A percentile compares a stretch with the other conserved stretches of the same genome.
These are phyloP conservation scores for Coemansia sp. DNA, from an alignment of 192 early-diverging fungal species.

Conservation along the genomic window DNA sequence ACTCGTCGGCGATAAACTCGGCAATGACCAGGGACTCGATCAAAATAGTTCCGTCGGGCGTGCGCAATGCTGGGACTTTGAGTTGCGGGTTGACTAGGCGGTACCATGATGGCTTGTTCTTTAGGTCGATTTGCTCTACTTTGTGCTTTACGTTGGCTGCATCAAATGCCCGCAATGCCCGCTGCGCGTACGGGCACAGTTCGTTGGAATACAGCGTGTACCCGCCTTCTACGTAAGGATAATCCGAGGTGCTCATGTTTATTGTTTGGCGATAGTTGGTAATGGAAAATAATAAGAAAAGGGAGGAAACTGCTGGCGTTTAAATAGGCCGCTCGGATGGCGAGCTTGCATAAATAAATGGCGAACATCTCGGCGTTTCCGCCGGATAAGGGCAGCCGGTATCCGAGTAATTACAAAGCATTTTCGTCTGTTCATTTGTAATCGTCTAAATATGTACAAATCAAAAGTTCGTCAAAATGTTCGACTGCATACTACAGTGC, in stretches of 20 bases:
- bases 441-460: background rate
- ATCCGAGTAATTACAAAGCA: background rate
- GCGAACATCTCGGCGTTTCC: background rate
- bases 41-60: slow-evolving; percentile 57
- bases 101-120: slow-evolving; percentile 65
- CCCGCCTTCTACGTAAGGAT: slow-evolving; percentile 31
- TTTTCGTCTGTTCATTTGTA: background rate
- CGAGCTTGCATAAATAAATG: background rate
- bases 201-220: slow-evolving; percentile 59
- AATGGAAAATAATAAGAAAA: background rate
- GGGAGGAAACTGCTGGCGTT: background rate
- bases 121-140: slow-evolving; percentile 63
- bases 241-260: slow-evolving; percentile 15
- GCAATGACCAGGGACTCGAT: slow-evolving; percentile 68
- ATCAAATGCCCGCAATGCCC: slow-evolving; percentile 62
- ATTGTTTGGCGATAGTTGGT: background rate
- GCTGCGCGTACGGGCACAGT: slow-evolving; percentile 72
- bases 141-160: slow-evolving; percentile 57
- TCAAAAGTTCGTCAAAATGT: background rate
- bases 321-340: background rate
- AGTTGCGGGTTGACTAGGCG: slow-evolving; percentile 65
- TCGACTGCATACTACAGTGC: too few species aligned
- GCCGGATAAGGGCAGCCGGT: background rate
- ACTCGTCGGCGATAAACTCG: slow-evolving; percentile 65
- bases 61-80: slow-evolving; percentile 65